Evolutionary conservation across 164 flowering plant genomes (phyloP).

Genomic region (Litsea cubeba): DNA sequence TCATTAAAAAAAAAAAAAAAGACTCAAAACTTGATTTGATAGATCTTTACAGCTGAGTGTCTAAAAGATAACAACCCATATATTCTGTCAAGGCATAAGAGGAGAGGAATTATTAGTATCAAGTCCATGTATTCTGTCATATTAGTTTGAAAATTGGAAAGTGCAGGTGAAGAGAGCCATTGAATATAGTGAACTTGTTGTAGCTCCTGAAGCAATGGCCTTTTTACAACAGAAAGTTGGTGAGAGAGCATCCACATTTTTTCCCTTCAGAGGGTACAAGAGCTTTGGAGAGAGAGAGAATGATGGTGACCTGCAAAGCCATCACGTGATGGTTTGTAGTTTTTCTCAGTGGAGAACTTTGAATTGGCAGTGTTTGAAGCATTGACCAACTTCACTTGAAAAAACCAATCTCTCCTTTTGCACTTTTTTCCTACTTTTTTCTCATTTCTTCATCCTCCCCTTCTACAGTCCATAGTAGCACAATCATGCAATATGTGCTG

Average conservation of each 20-base stretch:
- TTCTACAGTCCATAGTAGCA: constrained; percentile 1
- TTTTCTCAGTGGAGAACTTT: constrained; percentile 25
- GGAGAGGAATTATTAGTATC: too few species aligned
- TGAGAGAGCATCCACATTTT: constrained; percentile 14
- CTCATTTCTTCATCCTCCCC: neutral
- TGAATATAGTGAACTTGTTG: constrained; percentile 1
- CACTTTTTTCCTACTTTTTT: neutral
- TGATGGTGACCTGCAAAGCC: constrained; percentile 29
- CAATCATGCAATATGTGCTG: constrained; percentile 17
- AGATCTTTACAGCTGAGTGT: too few species aligned
- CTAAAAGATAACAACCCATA: too few species aligned
- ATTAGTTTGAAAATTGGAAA: neutral
- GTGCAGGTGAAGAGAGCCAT: neutral
- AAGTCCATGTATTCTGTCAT: neutral
- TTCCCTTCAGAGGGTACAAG: constrained; percentile 19
- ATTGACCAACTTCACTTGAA: constrained; percentile 21
- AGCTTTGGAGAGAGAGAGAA: constrained; percentile 23
- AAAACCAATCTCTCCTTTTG: neutral
- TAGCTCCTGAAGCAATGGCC: constrained; percentile 13
- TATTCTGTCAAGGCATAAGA: too few species aligned
- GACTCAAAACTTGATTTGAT: too few species aligned
- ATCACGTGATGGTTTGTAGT: constrained; percentile 46
- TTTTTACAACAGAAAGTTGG: constrained; percentile 27
- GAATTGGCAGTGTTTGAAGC: constrained; percentile 24
- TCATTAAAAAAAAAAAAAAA: too few species aligned